Percentiles rank a stretch among this genome's conserved stretches.
phyloP scores from a whole-genome alignment of 164 flowering plant species.

The Magnolia sinica region DNA sequence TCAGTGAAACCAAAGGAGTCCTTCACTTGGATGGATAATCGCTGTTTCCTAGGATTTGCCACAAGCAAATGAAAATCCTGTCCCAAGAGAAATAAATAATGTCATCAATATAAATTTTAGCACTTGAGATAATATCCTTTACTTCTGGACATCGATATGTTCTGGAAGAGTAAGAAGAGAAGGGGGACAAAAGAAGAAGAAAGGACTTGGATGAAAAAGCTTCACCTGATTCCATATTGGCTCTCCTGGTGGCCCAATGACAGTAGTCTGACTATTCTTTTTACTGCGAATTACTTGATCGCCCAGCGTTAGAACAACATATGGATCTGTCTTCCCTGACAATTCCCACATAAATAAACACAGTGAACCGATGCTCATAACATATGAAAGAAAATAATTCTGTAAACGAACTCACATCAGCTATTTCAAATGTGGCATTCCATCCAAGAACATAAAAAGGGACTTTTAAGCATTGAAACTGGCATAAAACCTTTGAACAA shows the following conservation, averaged over 20 bases:
- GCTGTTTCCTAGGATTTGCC: slow-evolving; percentile 70
- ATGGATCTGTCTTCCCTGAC: slow-evolving; percentile 96
- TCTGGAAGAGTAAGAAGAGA: not conserved
- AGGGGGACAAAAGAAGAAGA: not conserved
- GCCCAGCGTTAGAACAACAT: slow-evolving; percentile 72
- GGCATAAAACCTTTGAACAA: no score
- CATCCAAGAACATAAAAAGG: not conserved
- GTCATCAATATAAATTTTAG: slow-evolving; percentile 12
- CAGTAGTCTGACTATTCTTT: slow-evolving; percentile 95
- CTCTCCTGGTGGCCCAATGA: slow-evolving; percentile 91
- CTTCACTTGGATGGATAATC: slow-evolving; percentile 63
- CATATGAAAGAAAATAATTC: not conserved
- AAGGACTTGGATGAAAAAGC: not conserved
- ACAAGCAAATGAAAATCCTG: slow-evolving; percentile 98
- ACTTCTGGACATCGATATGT: not conserved
- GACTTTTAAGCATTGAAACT: no score
- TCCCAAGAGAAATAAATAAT: slow-evolving; percentile 12
- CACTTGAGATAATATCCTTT: not conserved
- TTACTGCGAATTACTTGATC: slow-evolving; percentile 91
- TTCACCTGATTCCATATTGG: slow-evolving; percentile 98
- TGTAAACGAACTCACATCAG: not conserved
- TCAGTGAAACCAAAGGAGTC: slow-evolving; percentile 80
- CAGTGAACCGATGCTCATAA: not conserved
- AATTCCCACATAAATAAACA: slow-evolving; percentile 1
- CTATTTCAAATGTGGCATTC: not conserved